A percentile compares a stretch with the other conserved stretches of the same genome.
Evolutionary conservation across 768 basidiomycete genomes (phyloP).

Genomic region (Phaeolepiota aurea): DNA sequence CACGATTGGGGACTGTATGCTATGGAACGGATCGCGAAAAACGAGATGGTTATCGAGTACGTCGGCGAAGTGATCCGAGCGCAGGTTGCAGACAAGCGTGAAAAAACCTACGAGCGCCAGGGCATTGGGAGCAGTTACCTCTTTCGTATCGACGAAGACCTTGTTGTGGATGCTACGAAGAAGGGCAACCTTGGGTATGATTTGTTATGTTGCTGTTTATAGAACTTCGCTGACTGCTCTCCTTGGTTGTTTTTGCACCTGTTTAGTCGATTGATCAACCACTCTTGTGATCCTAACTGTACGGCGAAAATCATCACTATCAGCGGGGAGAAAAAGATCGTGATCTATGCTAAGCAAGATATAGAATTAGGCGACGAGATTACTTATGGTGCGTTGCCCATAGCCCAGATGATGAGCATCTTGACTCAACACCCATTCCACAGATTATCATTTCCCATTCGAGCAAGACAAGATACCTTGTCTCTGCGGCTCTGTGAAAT

Average conservation of each 20-base stretch:
- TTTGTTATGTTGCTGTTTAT: constrained; percentile 3
- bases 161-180: constrained; percentile 98
- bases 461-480: constrained; percentile 97
- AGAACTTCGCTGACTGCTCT: constrained; percentile 4
- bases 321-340: constrained; percentile 93
- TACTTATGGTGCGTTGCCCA: constrained; percentile 68
- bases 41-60: constrained; percentile 99
- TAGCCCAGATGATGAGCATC: neutral
- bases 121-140: constrained; percentile 98
- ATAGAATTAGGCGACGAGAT: constrained; percentile 97
- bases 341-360: constrained; percentile 96
- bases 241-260: constrained; percentile 5
- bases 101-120: constrained; percentile 94
- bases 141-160: constrained; percentile 95
- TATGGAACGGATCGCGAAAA: constrained; percentile 87
- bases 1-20: constrained; percentile 99
- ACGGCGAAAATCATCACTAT: constrained; percentile 89
- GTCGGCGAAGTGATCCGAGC: constrained; percentile 96
- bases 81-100: constrained; percentile 92
- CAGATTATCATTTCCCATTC: constrained; percentile 98
- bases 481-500: constrained; percentile 83
- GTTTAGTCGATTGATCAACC: constrained; percentile 89
- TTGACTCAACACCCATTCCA: constrained; percentile 1
- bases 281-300: constrained; percentile 94
- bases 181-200: constrained; percentile 96